Evolutionary conservation across 768 basidiomycete species (phyloP), one percentile per base, ranked within the genome.

Genomic region (Lactarius evosmus): DNA sequence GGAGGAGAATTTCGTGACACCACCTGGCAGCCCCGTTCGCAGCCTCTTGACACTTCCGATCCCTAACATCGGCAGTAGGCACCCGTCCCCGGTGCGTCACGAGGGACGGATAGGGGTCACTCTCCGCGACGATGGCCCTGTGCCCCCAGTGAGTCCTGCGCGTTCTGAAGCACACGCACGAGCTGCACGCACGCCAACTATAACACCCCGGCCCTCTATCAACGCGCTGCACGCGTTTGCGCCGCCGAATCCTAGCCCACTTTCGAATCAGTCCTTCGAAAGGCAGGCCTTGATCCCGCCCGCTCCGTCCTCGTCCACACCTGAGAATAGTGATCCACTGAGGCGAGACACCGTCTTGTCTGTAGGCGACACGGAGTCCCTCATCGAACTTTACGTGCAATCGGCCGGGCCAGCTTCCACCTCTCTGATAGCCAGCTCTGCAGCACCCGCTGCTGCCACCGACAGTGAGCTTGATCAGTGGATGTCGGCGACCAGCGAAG

Each of bases 381-480:
- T 67, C 8, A 67, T 69, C 46, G 66, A 69, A 11, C 66, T 69
- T n/a, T 69, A 69, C 52, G 66, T 67, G 9, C 66, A 64, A n/a
- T 58, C 66, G 3, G 22, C 40, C 2, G 58, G 58, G 32, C 62
- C 65, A 7, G 40, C 33, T 7, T 33, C 36, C 9, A 27, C 27
- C 41, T 14, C 34, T 8, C 22, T 29, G 9, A 25, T 19, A n/a
- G 19, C 58, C 9, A 44, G 30, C 51, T 49, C 53, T 8, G 36
- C 34, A 7, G 29, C 27, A 8, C 46, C 12, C 7, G 19, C 32
- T 7, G n/a, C 38, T 9, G 6, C 34, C 17, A 12, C 25, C 22
- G 22, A 38, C 27, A 16, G 27, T 12, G 58, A 50, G 4, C 6
- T 19, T 32, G n/a, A 25, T 30, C n/a, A 36, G 7, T 11, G 25